A percentile compares a stretch with the other conserved stretches of the same genome.
These are phyloP conservation scores for Dendrobium chrysotoxum DNA, from an alignment of 106 monocot genomes.

Conservation along the genomic window DNA sequence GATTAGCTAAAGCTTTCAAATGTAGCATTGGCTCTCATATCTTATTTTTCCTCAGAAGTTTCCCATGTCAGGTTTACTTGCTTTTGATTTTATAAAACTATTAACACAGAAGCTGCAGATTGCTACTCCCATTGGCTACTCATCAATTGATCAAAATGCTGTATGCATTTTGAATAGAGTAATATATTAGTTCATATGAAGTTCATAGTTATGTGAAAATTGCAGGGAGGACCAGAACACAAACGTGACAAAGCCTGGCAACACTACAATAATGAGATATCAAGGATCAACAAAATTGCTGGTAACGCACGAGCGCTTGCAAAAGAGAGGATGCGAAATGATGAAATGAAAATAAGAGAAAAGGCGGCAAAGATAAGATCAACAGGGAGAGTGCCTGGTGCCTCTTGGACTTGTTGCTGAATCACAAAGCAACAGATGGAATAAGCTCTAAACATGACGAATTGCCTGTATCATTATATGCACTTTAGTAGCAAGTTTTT, in stretches of 20 bases:
- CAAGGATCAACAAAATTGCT: conserved; percentile 58
- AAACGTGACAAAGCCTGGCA: conserved; percentile 31
- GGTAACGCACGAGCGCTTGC: conserved; percentile 31
- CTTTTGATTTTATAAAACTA: not conserved
- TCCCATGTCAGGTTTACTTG: not conserved
- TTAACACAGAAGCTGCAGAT: not conserved
- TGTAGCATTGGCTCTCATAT: not conserved
- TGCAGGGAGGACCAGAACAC: conserved; percentile 52
- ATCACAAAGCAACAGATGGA: not conserved
- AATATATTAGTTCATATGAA: not conserved
- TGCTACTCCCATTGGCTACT: not conserved
- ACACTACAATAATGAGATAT: conserved; percentile 46
- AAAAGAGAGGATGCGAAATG: conserved; percentile 41
- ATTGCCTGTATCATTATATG: not conserved
- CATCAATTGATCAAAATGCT: not conserved
- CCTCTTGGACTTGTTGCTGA: conserved; percentile 12
- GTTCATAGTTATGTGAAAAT: not conserved
- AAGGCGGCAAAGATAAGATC: conserved; percentile 15
- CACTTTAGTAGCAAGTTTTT: not conserved
- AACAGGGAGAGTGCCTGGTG: conserved; percentile 12
- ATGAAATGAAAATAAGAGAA: conserved; percentile 32
- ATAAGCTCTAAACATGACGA: not conserved
- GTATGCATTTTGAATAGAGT: too few relatives aligned
- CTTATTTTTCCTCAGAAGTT: not conserved
- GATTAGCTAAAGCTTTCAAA: not conserved